Evolutionary conservation across 2,329 filamentous ascomycete genomes (phyloP), one percentile per base, ranked within the genome.

Genomic region (Bipolaris gigantea): DNA sequence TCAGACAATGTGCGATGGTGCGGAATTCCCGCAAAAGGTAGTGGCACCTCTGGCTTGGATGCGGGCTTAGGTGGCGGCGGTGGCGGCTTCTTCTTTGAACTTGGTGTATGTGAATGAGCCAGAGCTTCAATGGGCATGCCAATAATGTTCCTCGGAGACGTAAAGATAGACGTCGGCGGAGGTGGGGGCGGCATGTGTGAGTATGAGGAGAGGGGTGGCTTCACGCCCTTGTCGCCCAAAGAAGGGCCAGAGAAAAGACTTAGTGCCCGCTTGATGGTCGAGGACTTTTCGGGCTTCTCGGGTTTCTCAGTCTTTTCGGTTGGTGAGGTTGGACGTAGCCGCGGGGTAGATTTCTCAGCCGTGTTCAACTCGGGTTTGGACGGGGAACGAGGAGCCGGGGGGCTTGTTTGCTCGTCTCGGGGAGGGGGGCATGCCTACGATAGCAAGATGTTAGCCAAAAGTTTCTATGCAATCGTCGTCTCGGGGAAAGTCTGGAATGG

Each of bases 81-180:
- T 2, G 56, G 56, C 15, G 56, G 48, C 18, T 56, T 50, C 41
- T 56, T 63, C 30, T 40, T 65, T 34, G 46, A 42, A 30, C 47
- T 58, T n/a, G 62, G 57, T 23, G 62, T 45, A 33, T 56, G 59
- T 39, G 63, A 63, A 23, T 56, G 45, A 25, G 57, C 57, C 33
- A 63, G 48, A 45, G 55, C 62, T 38, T 66, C 65, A 2, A 63
- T 50, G 45, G 65, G 63, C 45, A 60, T 56, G 18, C 62, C 65
- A 39, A 65, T 62, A 25, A 65, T 52, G 48, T 69, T 61, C 36
- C 65, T 59, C 13, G 67, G 66, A 16, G 66, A 64, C 10, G 57
- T 59, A 40, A 65, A 69, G 10, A 54, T 47, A 25, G 68, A 63
- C 33, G 67, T 65, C 23, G 64, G 64, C 9, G 63, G 69, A 9